Conservation (phyloP, 257 asterid species). For the Handroanthus guayacan region DNA sequence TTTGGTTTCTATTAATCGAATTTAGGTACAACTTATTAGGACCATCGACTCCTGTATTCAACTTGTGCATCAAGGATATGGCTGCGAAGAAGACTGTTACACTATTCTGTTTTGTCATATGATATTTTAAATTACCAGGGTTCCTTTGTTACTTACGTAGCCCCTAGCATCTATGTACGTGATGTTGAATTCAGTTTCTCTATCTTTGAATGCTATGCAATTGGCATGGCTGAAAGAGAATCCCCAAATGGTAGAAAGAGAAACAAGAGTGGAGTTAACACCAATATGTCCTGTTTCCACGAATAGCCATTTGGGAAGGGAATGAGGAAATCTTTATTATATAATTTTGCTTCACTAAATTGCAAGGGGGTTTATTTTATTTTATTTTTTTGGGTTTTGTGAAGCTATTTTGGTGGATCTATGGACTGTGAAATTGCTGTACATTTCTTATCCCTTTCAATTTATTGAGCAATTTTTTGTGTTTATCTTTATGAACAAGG, state of each 20-base stretch:
- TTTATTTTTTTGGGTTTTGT: too few species aligned
- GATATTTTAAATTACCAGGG: constrained; percentile 4
- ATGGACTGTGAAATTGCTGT: not conserved
- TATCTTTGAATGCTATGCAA: not conserved
- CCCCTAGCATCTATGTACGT: not conserved
- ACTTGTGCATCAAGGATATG: not conserved
- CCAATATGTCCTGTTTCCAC: constrained; percentile 1
- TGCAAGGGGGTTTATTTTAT: too few species aligned
- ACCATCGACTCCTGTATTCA: constrained; percentile 6
- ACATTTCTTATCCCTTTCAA: not conserved
- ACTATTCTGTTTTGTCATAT: not conserved
- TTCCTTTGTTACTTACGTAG: constrained; percentile 3
- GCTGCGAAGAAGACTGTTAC: constrained; percentile 1
- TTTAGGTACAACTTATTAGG: constrained; percentile 5
- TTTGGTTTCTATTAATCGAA: constrained; percentile 18
- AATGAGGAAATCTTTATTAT: not conserved
- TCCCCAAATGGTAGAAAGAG: not conserved
- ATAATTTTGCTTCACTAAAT: not conserved
- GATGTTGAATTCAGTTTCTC: not conserved
- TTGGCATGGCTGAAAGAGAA: not conserved
- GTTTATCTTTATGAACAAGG: not conserved
- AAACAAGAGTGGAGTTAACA: not conserved
- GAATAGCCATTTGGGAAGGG: constrained; percentile 26
- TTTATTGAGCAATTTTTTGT: not conserved
- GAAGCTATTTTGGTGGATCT: not conserved